A percentile compares a stretch with the other conserved stretches of the same genome.
Evolutionary conservation across 73 alveolate genomes (phyloP).

Genomic region (Strombidium stylifer): DNA sequence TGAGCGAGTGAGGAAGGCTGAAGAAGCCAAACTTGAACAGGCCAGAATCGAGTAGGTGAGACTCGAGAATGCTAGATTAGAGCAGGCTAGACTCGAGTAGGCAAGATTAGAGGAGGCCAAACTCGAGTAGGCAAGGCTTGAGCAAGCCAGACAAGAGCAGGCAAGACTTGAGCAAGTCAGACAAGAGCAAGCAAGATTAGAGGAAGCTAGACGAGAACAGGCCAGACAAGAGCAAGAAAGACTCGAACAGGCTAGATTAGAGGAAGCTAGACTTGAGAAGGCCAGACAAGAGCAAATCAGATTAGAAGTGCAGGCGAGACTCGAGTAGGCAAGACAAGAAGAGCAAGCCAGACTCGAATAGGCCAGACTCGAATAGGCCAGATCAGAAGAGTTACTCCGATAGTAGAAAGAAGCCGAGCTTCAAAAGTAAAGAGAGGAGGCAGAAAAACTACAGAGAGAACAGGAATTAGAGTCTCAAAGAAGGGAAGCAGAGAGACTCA

Average conservation of each 20-base stretch:
- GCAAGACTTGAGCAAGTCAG: background rate
- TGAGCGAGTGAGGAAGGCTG: background rate
- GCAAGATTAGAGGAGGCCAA: too few species aligned
- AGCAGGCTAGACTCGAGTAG: background rate
- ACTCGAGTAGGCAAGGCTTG: too few species aligned
- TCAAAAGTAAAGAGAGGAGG: background rate
- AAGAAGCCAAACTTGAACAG: background rate
- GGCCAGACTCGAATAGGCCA: background rate
- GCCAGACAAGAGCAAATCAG: too few species aligned
- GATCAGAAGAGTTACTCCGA: too few species aligned
- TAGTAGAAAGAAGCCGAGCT: background rate
- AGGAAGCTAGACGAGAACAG: background rate
- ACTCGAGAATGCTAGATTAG: background rate
- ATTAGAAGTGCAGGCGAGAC: too few species aligned
- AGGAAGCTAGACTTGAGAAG: too few species aligned
- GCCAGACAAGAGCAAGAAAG: background rate
- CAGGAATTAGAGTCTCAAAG: background rate
- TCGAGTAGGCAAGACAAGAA: background rate
- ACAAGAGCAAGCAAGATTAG: background rate
- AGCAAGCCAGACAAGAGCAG: background rate
- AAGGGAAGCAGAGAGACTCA: background rate
- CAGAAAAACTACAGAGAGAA: constrained; percentile 1
- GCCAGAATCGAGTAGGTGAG: background rate
- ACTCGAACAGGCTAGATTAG: too few species aligned
- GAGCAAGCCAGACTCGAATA: background rate